Conservation (phyloP, 2,329 filamentous ascomycete species). For the Cladorrhinum sp. region DNA sequence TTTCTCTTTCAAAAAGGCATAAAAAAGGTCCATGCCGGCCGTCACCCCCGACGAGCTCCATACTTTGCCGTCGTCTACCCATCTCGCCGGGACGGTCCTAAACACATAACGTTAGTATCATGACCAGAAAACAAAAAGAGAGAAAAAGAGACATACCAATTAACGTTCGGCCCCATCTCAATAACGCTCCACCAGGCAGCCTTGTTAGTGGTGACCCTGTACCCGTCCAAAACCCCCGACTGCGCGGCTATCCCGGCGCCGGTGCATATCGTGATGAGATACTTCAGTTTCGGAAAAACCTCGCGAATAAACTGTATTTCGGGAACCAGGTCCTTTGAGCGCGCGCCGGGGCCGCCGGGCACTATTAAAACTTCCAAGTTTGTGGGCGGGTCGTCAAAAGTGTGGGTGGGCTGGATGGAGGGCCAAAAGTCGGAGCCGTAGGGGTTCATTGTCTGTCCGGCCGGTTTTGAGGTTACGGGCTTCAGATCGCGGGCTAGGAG, state of each 20-base stretch:
- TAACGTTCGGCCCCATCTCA: constrained; percentile 46
- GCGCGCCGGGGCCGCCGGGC: constrained; percentile 57
- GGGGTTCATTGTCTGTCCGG: constrained; percentile 29
- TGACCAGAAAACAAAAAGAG: not conserved
- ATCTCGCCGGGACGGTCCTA: constrained; percentile 54
- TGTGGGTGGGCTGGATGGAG: constrained; percentile 43
- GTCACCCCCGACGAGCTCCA: constrained; percentile 61
- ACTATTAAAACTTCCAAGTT: constrained; percentile 64
- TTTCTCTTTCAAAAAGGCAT: constrained; percentile 38
- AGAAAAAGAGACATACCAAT: constrained; percentile 43
- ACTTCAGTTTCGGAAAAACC: constrained; percentile 47
- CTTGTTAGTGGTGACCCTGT: constrained; percentile 66
- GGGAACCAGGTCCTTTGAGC: constrained; percentile 33
- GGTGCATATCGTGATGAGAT: constrained; percentile 65
- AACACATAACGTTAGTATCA: not conserved
- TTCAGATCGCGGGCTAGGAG: constrained; percentile 41
- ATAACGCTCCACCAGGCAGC: constrained; percentile 49
- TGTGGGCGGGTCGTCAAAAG: constrained; percentile 47
- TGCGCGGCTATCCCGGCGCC: constrained; percentile 57
- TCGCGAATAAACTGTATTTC: constrained; percentile 46
- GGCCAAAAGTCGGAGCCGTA: constrained; percentile 38
- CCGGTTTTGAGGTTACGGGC: constrained; percentile 38
- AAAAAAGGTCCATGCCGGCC: constrained; percentile 37
- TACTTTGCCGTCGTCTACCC: constrained; percentile 62
- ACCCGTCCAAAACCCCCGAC: constrained; percentile 58